These are phyloP conservation scores for Mrakia gelida DNA, from an alignment of 768 basidiomycete species.

Conservation along the genomic window DNA sequence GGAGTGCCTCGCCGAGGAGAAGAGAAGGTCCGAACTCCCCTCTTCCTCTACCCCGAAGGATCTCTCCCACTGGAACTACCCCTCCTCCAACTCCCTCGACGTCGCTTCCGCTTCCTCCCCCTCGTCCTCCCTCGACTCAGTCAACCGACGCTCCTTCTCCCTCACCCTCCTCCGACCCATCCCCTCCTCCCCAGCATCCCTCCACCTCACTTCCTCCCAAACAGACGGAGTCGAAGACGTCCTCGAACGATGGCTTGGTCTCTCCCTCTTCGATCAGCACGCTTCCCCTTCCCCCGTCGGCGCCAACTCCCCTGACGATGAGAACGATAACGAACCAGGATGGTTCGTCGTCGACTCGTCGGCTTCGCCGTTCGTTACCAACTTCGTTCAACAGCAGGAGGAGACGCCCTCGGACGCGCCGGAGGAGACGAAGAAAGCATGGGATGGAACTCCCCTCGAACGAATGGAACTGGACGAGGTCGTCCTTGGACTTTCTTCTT, in stretches of 20 bases:
- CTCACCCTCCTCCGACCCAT: constrained; percentile 32
- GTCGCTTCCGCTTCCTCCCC: constrained; percentile 9
- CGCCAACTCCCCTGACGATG: not conserved
- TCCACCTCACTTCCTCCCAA: not conserved
- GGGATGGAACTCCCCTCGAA: constrained; percentile 30
- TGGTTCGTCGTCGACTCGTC: constrained; percentile 27
- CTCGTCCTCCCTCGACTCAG: constrained; percentile 28
- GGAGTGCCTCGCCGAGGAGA: constrained; percentile 16
- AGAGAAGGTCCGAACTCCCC: not conserved
- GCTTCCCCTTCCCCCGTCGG: not conserved
- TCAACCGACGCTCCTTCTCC: constrained; percentile 15
- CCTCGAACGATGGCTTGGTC: constrained; percentile 29
- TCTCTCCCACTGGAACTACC: not conserved
- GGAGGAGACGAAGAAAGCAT: constrained; percentile 2
- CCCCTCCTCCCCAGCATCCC: constrained; percentile 15
- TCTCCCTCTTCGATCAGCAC: constrained; percentile 20
- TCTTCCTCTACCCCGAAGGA: not conserved
- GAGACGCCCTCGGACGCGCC: not conserved
- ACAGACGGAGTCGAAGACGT: constrained; percentile 28
- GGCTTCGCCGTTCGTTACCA: not conserved
- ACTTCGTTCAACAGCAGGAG: not conserved
- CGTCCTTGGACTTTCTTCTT: constrained; percentile 6
- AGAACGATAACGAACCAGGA: not conserved
- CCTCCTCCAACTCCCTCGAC: not conserved
- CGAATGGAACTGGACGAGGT: constrained; percentile 29